Evolutionary conservation across 768 basidiomycete species (phyloP).

Genomic region (Kwoniella pini): DNA sequence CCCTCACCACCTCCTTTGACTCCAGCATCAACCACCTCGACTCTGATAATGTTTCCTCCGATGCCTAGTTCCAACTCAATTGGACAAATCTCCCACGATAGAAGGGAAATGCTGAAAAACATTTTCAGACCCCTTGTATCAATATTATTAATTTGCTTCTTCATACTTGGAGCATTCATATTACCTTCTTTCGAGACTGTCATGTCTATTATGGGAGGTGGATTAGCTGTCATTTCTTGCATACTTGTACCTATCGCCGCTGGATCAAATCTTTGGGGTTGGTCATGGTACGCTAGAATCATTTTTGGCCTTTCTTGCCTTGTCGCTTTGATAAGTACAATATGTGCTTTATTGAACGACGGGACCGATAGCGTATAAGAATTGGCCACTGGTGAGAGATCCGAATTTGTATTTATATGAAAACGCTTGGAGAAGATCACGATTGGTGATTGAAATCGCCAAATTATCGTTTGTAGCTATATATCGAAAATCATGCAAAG

Average conservation of each 20-base stretch:
- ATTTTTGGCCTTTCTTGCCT: conserved; percentile 7
- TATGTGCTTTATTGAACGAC: conserved; percentile 16
- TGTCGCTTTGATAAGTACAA: conserved; percentile 7
- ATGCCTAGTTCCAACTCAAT: conserved; percentile 1
- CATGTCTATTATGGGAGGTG: conserved; percentile 39
- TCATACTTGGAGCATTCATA: conserved; percentile 36
- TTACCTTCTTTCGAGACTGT: conserved; percentile 43
- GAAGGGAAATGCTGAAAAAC: conserved; percentile 34
- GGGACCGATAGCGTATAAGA: not conserved
- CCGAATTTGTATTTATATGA: no score
- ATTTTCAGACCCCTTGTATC: conserved; percentile 34
- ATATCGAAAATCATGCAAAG: no score
- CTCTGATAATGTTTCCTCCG: not conserved
- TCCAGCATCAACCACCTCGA: conserved; percentile 9
- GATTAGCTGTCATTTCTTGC: conserved; percentile 32
- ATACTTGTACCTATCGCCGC: conserved; percentile 42
- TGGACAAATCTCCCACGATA: conserved; percentile 24
- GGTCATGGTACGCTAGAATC: conserved; percentile 21
- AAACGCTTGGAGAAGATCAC: no score
- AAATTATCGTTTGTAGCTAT: no score
- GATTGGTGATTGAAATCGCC: no score
- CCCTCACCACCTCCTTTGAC: conserved; percentile 2
- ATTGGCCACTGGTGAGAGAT: no score
- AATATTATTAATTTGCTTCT: conserved; percentile 27
- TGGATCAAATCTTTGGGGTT: conserved; percentile 33